Evolutionary conservation across 495 filamentous ascomycete species (phyloP), one percentile per base, ranked within the genome.

Genomic region (Aspergillus campestris): DNA sequence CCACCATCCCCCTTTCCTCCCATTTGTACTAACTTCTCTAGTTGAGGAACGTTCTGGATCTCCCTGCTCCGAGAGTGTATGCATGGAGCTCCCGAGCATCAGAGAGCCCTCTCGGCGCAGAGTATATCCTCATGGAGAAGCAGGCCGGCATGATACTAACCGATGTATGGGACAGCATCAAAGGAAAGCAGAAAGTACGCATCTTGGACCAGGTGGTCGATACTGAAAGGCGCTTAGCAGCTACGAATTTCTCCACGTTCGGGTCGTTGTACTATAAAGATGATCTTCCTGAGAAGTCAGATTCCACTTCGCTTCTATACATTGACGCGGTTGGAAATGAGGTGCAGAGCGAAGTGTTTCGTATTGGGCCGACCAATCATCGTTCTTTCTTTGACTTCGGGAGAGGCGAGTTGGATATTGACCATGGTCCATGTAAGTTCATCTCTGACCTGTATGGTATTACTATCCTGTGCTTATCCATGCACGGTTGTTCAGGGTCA

Each of bases 81-180:
- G 52, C 57, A 32, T 65, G 58, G 57, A 57, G 56, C 28, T 59
- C 61, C 42, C 24, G 42, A 46, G 52, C 53, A 43, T 50, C 53
- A 42, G 40, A 55, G 33, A 59, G 55, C 47, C 53, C 62, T 29
- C 38, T 61, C 27, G 58, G 54, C 40, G 57, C 62, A 34, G 60
- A 60, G 49, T 66, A 62, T 48, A 64, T 64, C 44, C 40, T 64
- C 13, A 64, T 61, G 60, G 62, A 64, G 45, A 56, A 56, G 35
- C 58, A 54, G 30, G 35, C 42, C 18, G 62, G 60, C 10, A 42
- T 55, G 18, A 31, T 50, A 31, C 51, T 64, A 36, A 53, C 31
- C 27, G 35, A 52, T 30, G 43, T 57, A 44, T 64, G 59, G 60
- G 38, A 41, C 9, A 41, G 31, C 33, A 43, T 65, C 15, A 52